Conservation (phyloP, 1,284 basidiomycete species). For the Rhizopogon parksii region DNA sequence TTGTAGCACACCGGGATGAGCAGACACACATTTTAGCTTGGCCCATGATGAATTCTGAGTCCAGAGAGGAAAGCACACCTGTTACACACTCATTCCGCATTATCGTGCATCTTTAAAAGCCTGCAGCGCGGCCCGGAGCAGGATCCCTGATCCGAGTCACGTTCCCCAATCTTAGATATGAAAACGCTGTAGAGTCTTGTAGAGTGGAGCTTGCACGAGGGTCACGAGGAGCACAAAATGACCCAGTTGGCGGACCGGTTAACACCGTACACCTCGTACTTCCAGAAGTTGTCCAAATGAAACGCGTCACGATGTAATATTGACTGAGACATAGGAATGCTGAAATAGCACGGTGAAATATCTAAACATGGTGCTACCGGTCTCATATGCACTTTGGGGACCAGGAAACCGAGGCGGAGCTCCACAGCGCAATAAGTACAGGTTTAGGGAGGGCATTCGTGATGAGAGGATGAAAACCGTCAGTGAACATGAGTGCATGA, state of each 20-base stretch:
- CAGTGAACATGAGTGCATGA: constrained; percentile 7
- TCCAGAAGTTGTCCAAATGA: constrained; percentile 1
- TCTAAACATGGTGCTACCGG: too few species aligned
- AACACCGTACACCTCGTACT: constrained; percentile 1
- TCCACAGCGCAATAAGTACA: too few species aligned
- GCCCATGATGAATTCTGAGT: constrained; percentile 24
- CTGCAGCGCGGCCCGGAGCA: neutral
- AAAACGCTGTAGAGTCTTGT: constrained; percentile 2
- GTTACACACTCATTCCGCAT: neutral
- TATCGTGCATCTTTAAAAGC: constrained; percentile 6
- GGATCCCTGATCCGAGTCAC: constrained; percentile 9
- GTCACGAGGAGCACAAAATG: constrained; percentile 16
- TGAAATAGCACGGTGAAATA: too few species aligned
- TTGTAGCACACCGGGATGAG: neutral
- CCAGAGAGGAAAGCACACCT: neutral
- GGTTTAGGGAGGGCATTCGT: constrained; percentile 46
- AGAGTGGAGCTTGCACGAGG: constrained; percentile 6
- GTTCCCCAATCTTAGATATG: constrained; percentile 7
- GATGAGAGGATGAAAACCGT: constrained; percentile 56
- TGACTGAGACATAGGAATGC: neutral
- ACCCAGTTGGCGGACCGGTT: constrained; percentile 11
- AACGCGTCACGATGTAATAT: neutral
- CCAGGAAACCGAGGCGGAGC: too few species aligned
- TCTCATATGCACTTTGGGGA: too few species aligned
- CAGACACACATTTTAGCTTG: constrained; percentile 40